Evolutionary conservation across 140 eudicot genomes (phyloP), one percentile per base, ranked within the genome.

Genomic region (Flaveria floridana): DNA sequence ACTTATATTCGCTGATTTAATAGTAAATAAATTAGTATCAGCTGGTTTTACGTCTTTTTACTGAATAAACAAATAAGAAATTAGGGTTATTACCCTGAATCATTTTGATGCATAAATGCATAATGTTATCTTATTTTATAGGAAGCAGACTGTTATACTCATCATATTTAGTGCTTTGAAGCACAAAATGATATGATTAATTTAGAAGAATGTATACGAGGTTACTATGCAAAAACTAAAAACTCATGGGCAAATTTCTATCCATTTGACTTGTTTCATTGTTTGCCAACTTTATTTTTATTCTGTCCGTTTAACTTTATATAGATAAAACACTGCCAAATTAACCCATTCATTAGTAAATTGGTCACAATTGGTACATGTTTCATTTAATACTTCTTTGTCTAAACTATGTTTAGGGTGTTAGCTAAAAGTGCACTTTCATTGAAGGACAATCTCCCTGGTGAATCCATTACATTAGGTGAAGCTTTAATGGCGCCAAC

Each of bases 401-500:
- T 42, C 12, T 18, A 7, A 19, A 39, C 72, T 7, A 26, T 72
- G 30, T 51, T 65, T 66, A 92, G 97, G 90, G 97, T 92, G 62
- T 77, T 89, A n/a, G 83, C 88, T 44, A 82, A 75, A 71, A 89
- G 96, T 66, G 92, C 88, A 12, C 85, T 85, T 68, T 85, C 96
- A 58, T 71, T 92, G 83, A 75, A 86, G 48, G 92, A 89, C 80
- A 77, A 89, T 67, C 95, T 92, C 56, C 98, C 96, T 28, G 90
- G 90, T 62, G 85, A 72, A 65, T 79, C 89, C 0, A 74, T 81
- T 51, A 84, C 89, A 19, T 74, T 92, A 44, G 96, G 89, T 20
- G 98, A 92, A 89, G 91, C 98, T 30, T 68, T 92, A 78, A 89
- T 92, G 90, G 96, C 92, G 3, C 98, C 98, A 62, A 92, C 98